phyloP scores from a whole-genome alignment of 2,329 filamentous ascomycete species.

The Ilyonectria mors-panacis region DNA sequence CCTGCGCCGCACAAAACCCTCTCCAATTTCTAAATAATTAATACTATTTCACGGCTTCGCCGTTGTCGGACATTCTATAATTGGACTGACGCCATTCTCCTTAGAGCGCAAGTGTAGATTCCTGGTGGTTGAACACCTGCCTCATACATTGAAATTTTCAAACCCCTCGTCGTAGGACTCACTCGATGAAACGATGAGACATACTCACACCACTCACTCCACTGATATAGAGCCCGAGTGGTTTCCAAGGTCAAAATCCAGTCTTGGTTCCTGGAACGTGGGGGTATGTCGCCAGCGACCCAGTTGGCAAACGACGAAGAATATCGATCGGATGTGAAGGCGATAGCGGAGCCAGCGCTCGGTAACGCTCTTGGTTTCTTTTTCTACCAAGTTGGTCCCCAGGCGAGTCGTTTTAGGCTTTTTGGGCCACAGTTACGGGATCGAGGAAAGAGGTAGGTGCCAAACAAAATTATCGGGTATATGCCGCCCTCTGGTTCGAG shows the following conservation, averaged over 20 bases:
- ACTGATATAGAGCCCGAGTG: not conserved
- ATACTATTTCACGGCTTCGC: not conserved
- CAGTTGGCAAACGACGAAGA: not conserved
- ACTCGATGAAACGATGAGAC: not conserved
- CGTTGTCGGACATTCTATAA: not conserved
- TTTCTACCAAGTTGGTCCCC: not conserved
- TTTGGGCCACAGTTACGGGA: not conserved
- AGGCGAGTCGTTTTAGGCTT: not conserved
- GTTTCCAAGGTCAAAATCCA: not conserved
- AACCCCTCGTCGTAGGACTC: not conserved
- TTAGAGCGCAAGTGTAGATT: not conserved
- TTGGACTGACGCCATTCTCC: not conserved
- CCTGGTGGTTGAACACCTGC: not conserved
- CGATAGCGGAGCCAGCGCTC: not conserved
- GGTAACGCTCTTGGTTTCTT: not conserved
- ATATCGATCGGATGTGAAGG: not conserved
- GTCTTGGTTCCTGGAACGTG: not conserved
- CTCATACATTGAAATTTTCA: not conserved
- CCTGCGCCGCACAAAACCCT: not conserved
- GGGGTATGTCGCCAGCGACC: not conserved
- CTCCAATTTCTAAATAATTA: not conserved
- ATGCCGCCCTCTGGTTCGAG: not conserved
- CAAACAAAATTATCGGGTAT: not conserved
- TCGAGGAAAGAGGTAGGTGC: too few relatives aligned
- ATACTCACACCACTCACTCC: not conserved